Evolutionary conservation across 2,329 filamentous ascomycete species (phyloP).

Genomic region (Huntiella savannae): DNA sequence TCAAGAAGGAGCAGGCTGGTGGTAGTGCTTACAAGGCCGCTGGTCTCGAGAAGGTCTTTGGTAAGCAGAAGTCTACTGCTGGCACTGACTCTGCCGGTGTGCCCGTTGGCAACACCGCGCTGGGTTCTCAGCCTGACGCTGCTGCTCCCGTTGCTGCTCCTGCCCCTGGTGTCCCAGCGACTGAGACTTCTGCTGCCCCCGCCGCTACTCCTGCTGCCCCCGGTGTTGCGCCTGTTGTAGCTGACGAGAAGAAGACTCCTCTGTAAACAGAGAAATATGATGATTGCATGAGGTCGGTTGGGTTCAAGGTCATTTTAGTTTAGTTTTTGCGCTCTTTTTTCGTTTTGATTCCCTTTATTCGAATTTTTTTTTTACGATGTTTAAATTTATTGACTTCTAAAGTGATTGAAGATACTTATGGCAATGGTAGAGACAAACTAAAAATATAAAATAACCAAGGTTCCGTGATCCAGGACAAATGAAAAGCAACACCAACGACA

Average conservation of each 20-base stretch:
- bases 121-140: constrained; percentile 4
- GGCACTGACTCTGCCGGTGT: constrained; percentile 9
- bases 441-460: too few relatives aligned
- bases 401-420: too few relatives aligned
- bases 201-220: not conserved
- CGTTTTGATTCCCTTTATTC: too few relatives aligned
- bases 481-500: not conserved
- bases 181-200: not conserved
- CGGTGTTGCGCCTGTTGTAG: not conserved
- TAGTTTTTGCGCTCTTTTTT: not conserved
- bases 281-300: not conserved
- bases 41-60: constrained; percentile 38
- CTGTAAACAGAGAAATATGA: not conserved
- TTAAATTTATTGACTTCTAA: too few relatives aligned
- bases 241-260: too few relatives aligned
- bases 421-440: too few relatives aligned
- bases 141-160: constrained; percentile 12
- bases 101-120: constrained; percentile 9
- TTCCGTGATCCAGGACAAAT: too few relatives aligned
- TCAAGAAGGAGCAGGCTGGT: constrained; percentile 54
- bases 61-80: constrained; percentile 25
- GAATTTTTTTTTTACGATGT: too few relatives aligned
- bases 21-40: constrained; percentile 40
- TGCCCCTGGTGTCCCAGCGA: constrained; percentile 11
- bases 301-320: not conserved